Percentiles rank a stretch among this genome's conserved stretches.
Conservation (phyloP, 805 yeast genomes). For the Candida oleophila region DNA sequence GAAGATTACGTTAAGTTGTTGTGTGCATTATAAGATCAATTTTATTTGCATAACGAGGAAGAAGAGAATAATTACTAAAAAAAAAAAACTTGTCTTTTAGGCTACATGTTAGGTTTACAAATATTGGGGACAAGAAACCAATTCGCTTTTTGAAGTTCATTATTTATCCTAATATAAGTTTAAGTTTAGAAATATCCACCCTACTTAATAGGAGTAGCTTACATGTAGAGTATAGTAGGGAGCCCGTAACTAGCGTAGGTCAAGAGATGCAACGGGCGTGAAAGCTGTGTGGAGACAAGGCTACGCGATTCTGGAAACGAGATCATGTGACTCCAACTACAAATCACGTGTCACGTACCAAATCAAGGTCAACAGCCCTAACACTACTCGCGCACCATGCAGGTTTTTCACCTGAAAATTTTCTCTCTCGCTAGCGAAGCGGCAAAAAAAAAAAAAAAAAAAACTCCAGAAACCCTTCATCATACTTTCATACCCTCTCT, state of each 20-base stretch:
- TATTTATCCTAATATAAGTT: background rate
- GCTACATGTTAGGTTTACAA: background rate
- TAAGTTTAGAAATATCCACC: background rate
- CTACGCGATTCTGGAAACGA: too few species aligned
- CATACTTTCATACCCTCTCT: background rate
- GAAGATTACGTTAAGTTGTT: conserved; percentile 74
- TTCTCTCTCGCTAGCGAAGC: background rate
- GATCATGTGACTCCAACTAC: background rate
- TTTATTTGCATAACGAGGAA: background rate
- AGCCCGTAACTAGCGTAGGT: background rate
- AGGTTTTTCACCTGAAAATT: background rate
- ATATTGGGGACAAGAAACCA: background rate
- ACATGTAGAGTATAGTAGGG: background rate
- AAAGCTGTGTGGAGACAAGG: too few species aligned
- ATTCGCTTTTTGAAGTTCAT: background rate
- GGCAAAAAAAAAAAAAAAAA: background rate
- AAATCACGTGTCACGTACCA: background rate
- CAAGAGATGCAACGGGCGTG: background rate
- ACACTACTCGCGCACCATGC: background rate
- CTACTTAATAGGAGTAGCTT: background rate
- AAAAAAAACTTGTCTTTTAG: background rate
- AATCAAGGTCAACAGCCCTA: background rate
- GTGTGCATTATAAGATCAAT: background rate
- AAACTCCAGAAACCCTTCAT: background rate
- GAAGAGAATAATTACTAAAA: background rate